Percentiles rank a stretch among this genome's conserved stretches.
These are phyloP conservation scores for Leucogyrophana mollusca DNA, from an alignment of 768 basidiomycete species.

Conservation along the genomic window DNA sequence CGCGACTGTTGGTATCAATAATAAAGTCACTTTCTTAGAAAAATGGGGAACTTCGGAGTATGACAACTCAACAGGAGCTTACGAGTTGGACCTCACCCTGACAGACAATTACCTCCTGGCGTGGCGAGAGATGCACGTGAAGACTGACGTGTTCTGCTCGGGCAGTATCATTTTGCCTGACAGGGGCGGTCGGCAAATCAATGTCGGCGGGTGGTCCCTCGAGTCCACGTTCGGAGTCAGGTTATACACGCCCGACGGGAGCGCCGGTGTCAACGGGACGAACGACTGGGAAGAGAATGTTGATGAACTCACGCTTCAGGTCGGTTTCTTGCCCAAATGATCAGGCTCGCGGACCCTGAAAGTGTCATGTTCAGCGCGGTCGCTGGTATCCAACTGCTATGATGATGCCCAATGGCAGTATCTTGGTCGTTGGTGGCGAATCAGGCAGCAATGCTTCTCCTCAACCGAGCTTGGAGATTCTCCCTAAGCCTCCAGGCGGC, in stretches of 20 bases:
- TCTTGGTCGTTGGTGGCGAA: slow-evolving; percentile 76
- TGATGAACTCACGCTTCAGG: slow-evolving; percentile 58
- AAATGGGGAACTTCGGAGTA: slow-evolving; percentile 66
- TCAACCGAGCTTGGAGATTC: slow-evolving; percentile 67
- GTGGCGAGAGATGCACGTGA: slow-evolving; percentile 77
- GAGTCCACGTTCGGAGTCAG: slow-evolving; percentile 72
- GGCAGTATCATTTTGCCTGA: slow-evolving; percentile 74
- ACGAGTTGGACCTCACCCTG: slow-evolving; percentile 70
- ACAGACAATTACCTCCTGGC: slow-evolving; percentile 41
- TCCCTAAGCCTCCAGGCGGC: slow-evolving; percentile 67
- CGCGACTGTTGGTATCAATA: slow-evolving; percentile 75
- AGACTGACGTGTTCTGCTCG: slow-evolving; percentile 81
- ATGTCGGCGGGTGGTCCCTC: slow-evolving; percentile 53
- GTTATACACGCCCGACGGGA: slow-evolving; percentile 70
- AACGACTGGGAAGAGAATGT: slow-evolving; percentile 81
- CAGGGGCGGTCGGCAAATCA: slow-evolving; percentile 45
- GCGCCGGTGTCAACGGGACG: slow-evolving; percentile 65
- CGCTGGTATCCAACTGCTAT: slow-evolving; percentile 76
- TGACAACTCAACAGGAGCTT: slow-evolving; percentile 71
- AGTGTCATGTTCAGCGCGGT: slow-evolving; percentile 39
- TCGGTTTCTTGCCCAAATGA: slow-evolving; percentile 19
- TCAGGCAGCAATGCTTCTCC: slow-evolving; percentile 65
- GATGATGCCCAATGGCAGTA: slow-evolving; percentile 69
- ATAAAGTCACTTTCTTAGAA: slow-evolving; percentile 80
- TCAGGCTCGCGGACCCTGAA: neutral